Evolutionary conservation across 257 asterid genomes (phyloP).

Genomic region (Vinca minor): DNA sequence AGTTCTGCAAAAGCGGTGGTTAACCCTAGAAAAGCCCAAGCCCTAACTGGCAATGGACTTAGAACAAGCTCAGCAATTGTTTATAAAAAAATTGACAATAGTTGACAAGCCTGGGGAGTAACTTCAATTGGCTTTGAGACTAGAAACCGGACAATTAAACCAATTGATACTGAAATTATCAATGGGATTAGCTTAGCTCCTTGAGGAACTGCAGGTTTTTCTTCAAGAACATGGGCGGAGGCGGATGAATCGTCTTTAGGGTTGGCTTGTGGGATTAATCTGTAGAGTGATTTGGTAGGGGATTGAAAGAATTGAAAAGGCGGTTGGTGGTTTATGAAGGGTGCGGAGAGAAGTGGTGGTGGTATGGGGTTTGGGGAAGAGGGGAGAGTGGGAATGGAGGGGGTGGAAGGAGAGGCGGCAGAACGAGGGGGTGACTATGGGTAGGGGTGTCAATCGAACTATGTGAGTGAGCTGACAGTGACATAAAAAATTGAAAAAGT

Average conservation of each 20-base stretch:
- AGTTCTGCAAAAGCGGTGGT: conserved; percentile 39
- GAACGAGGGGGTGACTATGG: conserved; percentile 28
- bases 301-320: conserved; percentile 16
- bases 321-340: conserved; percentile 10
- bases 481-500: no score
- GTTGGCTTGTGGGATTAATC: conserved; percentile 15
- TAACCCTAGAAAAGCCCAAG: conserved; percentile 84
- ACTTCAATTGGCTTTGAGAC: conserved; percentile 70
- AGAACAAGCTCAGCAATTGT: conserved; percentile 84
- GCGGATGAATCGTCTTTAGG: conserved; percentile 9
- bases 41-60: conserved; percentile 84
- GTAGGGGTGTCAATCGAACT: no score
- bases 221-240: conserved; percentile 17
- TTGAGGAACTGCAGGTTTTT: conserved; percentile 22
- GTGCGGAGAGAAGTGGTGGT: neutral
- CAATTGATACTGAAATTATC: conserved; percentile 52
- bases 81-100: conserved; percentile 72
- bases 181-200: conserved; percentile 73
- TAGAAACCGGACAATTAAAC: conserved; percentile 54
- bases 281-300: conserved; percentile 10
- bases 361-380: conserved; percentile 1
- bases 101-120: conserved; percentile 80
- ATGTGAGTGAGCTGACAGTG: no score
- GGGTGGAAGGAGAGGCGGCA: conserved; percentile 34
- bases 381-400: conserved; percentile 31